Evolutionary conservation across 106 monocot genomes (phyloP).

Genomic region (Dendrobium huoshanense): DNA sequence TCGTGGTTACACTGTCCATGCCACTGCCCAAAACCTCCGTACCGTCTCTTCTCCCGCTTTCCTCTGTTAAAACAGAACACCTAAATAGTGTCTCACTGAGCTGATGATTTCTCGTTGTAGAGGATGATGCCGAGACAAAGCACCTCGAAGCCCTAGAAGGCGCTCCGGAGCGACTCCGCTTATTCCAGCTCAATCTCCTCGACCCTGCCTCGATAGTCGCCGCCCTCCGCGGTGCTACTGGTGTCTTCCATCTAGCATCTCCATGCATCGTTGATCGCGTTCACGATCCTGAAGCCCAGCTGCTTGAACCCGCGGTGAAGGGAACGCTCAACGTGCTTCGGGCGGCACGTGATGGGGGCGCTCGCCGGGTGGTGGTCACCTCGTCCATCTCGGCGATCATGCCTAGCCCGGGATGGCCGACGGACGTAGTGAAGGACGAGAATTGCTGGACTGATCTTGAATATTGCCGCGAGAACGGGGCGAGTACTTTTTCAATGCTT

Average conservation of each 20-base stretch:
- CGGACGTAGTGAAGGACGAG: conserved; percentile 55
- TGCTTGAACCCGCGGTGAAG: conserved; percentile 83
- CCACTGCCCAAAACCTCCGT: conserved; percentile 72
- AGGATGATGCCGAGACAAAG: conserved; percentile 60
- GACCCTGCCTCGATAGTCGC: conserved; percentile 33
- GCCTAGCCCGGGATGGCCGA: conserved; percentile 75
- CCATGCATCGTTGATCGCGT: conserved; percentile 63
- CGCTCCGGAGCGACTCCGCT: conserved; percentile 26
- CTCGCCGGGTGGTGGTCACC: conserved; percentile 74
- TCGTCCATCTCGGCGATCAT: conserved; percentile 79
- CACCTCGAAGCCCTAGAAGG: conserved; percentile 48
- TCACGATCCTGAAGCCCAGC: conserved; percentile 59
- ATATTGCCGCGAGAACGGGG: conserved; percentile 72
- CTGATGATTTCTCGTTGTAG: conserved; percentile 19
- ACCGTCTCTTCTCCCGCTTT: neutral
- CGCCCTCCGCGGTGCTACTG: conserved; percentile 40
- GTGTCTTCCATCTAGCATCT: conserved; percentile 66
- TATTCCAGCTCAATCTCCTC: conserved; percentile 59
- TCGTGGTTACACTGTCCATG: conserved; percentile 79
- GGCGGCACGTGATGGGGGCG: conserved; percentile 59
- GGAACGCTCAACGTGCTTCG: conserved; percentile 87
- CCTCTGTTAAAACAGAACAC: neutral
- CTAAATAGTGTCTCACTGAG: too few species aligned
- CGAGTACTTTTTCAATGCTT: conserved; percentile 1
- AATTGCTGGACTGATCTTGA: conserved; percentile 87